phyloP scores from a whole-genome alignment of 1,284 basidiomycete species.

The Melampsora americana region DNA sequence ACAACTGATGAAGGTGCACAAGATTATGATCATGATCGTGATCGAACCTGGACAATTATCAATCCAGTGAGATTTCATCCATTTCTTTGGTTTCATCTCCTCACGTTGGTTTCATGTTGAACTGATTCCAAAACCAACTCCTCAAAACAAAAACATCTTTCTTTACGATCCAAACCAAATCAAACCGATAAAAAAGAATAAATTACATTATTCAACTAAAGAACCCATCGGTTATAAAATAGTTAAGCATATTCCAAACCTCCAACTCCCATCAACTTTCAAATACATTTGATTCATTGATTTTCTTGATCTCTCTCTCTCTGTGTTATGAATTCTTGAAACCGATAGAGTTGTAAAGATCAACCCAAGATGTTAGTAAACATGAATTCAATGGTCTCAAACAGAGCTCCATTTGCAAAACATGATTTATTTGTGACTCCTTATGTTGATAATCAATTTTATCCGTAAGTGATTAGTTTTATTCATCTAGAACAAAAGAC shows the following conservation, averaged over 20 bases:
- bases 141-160: too few species aligned
- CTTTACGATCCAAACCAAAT: neutral
- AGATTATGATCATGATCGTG: constrained; percentile 32
- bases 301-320: neutral
- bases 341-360: constrained; percentile 62
- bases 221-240: constrained; percentile 69
- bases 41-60: constrained; percentile 35
- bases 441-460: constrained; percentile 34
- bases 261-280: neutral
- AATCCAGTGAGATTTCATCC: constrained; percentile 32
- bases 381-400: constrained; percentile 69
- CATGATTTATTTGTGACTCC: constrained; percentile 71
- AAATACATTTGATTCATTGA: too few species aligned
- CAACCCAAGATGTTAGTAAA: constrained; percentile 65
- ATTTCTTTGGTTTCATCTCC: too few species aligned
- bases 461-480: constrained; percentile 21
- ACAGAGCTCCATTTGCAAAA: constrained; percentile 71
- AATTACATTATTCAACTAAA: constrained; percentile 67
- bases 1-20: constrained; percentile 14
- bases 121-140: constrained; percentile 8
- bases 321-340: neutral
- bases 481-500: too few species aligned
- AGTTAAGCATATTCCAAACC: neutral
- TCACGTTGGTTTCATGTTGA: neutral
- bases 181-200: constrained; percentile 45